phyloP scores from a whole-genome alignment of 2,329 filamentous ascomycete species.

The Lachnellula occidentalis region DNA sequence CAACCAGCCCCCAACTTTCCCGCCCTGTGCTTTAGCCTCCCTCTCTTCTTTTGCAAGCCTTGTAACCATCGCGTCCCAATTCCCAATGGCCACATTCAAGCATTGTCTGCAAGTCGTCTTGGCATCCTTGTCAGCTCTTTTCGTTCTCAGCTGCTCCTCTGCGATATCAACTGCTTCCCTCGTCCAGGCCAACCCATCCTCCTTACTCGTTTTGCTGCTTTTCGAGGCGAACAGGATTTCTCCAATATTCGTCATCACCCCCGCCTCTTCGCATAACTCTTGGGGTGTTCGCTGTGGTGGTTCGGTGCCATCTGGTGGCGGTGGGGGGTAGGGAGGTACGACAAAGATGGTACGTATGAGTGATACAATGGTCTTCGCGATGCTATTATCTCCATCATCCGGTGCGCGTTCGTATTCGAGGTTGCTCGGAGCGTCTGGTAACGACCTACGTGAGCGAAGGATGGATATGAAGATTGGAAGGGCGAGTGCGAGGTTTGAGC shows the following conservation, averaged over 20 bases:
- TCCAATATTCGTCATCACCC: constrained; percentile 82
- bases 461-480: constrained; percentile 83
- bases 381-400: constrained; percentile 14
- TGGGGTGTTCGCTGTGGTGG: constrained; percentile 58
- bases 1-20: constrained; percentile 23
- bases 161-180: constrained; percentile 79
- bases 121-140: constrained; percentile 29
- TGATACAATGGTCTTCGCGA: constrained; percentile 25
- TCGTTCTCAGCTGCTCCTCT: constrained; percentile 57
- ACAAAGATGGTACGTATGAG: constrained; percentile 32
- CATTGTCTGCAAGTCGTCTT: constrained; percentile 69
- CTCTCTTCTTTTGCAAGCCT: constrained; percentile 43
- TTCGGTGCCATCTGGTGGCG: constrained; percentile 64
- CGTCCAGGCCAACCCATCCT: constrained; percentile 82
- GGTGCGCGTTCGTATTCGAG: constrained; percentile 12
- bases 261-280: constrained; percentile 78
- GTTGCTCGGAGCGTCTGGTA: constrained; percentile 33
- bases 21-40: constrained; percentile 14
- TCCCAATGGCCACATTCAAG: constrained; percentile 66
- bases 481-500: constrained; percentile 60
- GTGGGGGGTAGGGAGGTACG: constrained; percentile 62
- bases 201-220: constrained; percentile 36
- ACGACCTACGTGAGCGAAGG: constrained; percentile 69
- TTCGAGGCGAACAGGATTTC: constrained; percentile 80
- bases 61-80: constrained; percentile 78